Conservation (phyloP, 352 stramenopile genomes). For the Globisporangium cylindrosporum region DNA sequence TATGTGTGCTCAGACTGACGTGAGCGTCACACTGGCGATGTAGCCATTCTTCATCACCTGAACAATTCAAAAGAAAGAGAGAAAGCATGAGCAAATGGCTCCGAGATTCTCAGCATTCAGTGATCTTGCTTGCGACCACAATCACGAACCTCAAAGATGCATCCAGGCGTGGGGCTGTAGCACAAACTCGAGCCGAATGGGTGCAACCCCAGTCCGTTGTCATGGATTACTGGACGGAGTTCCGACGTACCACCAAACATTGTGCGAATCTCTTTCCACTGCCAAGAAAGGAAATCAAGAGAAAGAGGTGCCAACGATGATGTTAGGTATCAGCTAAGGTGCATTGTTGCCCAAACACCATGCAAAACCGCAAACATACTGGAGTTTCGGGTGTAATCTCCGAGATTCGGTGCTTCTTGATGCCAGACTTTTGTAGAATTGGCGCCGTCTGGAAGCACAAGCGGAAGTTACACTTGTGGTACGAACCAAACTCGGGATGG, state of each 20-base stretch:
- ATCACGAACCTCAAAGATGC: constrained; percentile 56
- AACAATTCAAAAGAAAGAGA: too few relatives aligned
- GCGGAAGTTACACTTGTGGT: constrained; percentile 85
- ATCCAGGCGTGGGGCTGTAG: constrained; percentile 69
- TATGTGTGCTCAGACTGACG: constrained; percentile 12
- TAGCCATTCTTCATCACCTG: constrained; percentile 76
- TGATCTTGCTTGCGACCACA: neutral
- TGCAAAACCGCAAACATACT: constrained; percentile 24
- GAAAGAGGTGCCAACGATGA: neutral
- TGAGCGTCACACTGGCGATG: constrained; percentile 72
- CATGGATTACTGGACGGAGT: constrained; percentile 68
- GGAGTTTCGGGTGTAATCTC: constrained; percentile 67
- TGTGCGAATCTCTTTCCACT: constrained; percentile 73
- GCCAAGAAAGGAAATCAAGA: constrained; percentile 5
- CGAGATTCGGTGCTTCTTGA: constrained; percentile 42
- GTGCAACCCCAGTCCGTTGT: constrained; percentile 71
- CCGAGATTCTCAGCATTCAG: neutral
- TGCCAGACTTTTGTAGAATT: constrained; percentile 39
- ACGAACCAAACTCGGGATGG: constrained; percentile 76
- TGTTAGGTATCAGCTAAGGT: neutral
- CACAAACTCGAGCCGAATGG: constrained; percentile 79
- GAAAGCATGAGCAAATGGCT: neutral
- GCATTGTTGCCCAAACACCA: neutral
- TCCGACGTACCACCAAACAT: constrained; percentile 48
- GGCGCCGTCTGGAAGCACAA: constrained; percentile 49